Evolutionary conservation across 306 rosid species (phyloP), one percentile per base, ranked within the genome.

Genomic region (Sechiopsis laciniata): DNA sequence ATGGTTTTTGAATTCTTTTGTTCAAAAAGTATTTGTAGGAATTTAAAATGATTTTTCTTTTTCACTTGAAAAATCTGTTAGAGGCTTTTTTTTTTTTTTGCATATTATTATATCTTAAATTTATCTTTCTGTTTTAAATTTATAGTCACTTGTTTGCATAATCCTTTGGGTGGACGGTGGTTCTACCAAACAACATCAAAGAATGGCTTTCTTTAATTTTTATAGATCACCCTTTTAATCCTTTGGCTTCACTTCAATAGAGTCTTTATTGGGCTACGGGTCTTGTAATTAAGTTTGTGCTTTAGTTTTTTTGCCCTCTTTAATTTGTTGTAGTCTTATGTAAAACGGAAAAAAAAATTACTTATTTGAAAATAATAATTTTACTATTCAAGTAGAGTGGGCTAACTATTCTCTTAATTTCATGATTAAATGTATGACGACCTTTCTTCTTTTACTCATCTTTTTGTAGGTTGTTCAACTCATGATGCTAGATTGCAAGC

Each of bases 401-500:
- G 32, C 5, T 10, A 66, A 24, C 40, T 22, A 29, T 60, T 65
- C 52, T 46, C 55, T 42, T 78, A 29, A 70, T 79, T 71, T 73
- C 76, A 73, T 79, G 77, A 48, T 68, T 9, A 20, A 20, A 21
- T 21, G 73, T 68, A 48, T 68, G 73, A 50, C 19, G 13, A 3
- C 42, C 35, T 68, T 48, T 50, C 58, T 68, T 21, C 7, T 50
- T 22, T 79, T 35, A 26, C 65, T 19, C 78, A 37, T 85, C 73
- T 50, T 19, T 67, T 55, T 77, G 78, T 81, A 94, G 98, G 96
- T 88, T 79, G 92, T 89, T 71, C 94, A 89, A 78, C 78, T 94
- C 80, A 90, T 89, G 98, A 89, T 75, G 91, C 87, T 94, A 77
- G 97, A 91, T 82, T 84, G 90, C 95, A 91, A 89, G 87, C 96